Base-by-base conservation (phyloP, 208 protist genomes). In the Borovskyia barvae region DNA sequence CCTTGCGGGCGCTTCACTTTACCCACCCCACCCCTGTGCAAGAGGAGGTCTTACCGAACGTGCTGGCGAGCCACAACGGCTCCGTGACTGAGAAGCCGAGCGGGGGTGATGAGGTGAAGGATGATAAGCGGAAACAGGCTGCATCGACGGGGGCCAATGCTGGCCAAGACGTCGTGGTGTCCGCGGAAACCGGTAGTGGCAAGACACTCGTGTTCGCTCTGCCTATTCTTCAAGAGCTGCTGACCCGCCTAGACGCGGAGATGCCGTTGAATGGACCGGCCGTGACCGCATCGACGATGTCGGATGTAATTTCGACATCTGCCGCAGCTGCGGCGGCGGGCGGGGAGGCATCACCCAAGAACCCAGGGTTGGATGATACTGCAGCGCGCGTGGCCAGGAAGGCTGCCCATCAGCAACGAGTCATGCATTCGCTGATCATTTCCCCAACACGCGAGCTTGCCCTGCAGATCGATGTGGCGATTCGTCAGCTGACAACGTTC, bases 161-260 rank as follows among this genome's bases (percentile, higher is more conserved):
- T 7, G 15, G 24, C 7, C 77, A 82, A 37, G 92, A 97, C 58
- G 68, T 97, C 14, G 68, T 97, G n/a, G 92, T 95, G 29, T 93
- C 93, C 12, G 89, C 93, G 0, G 92, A 97, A 66, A 98, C 94
- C 20, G 94, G 95, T 46, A 93, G 77, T 58, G 97, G 97, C 22
- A 98, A 99, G 79, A 99, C 98, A 24, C 65, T 99, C 1, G 96
- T 98, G 14, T 99, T 99, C 72, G 85, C 99, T 14, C 79, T 99
- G 19, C 98, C 98, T 12, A 89, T 96, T 25, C 62, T 96, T 9
- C 51, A 94, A 15, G 58, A 86, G n/a, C 25, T 94, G 12, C 61
- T 94, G 14, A 47, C 32, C 6, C 36, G 20, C 35, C 54, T 71
- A 19, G 66, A 65, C 41, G 32, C 26, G 40, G 66, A 80, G 20